Evolutionary conservation across 805 yeast species (phyloP), one percentile per base, ranked within the genome.

Genomic region (Maudiozyma bulderi): DNA sequence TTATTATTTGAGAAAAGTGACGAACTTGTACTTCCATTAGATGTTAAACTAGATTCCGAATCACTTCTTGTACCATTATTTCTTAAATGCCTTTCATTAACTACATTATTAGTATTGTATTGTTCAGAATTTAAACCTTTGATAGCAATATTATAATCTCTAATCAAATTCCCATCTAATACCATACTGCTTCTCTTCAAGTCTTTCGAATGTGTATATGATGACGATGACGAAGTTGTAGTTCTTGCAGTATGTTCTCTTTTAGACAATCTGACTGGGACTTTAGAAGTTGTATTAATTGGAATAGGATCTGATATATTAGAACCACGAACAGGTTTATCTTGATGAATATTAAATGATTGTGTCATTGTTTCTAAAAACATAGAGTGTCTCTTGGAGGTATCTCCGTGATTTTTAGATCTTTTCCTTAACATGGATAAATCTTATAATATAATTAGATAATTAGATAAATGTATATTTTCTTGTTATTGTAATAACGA

Each of bases 91-190:
- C 26, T 20, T 20, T 20, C 26, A 20, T 20, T 20, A 20, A 20
- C 26, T 20, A 20, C 26, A 20, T 20, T 20, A 20, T 20, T 20
- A 20, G 26, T 20, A 20, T 20, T 20, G 26, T 20, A 20, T 9
- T 34, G 38, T 37, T 44, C 33, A 11, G 26, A 20, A n/a, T 26
- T 28, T 2, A 42, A n/a, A 9, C 37, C 37, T 39, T 50, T 52
- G 13, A 62, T 40, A n/a, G 64, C 65, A 15, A 58, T 38, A 45
- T 57, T 58, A 50, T 61, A 61, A 35, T 62, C 67, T 32, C 59
- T 51, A 3, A 61, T 56, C 37, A 61, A 45, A 11, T 52, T 55
- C 32, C 58, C 61, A 50, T 62, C 67, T 29, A 62, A 48, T 20
- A 58, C 32, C 20, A 59, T 54, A 11, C 62, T 61, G 45, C 62